Base-by-base conservation (phyloP, 108 stramenopile genomes). In the Cyclotella baltica region DNA sequence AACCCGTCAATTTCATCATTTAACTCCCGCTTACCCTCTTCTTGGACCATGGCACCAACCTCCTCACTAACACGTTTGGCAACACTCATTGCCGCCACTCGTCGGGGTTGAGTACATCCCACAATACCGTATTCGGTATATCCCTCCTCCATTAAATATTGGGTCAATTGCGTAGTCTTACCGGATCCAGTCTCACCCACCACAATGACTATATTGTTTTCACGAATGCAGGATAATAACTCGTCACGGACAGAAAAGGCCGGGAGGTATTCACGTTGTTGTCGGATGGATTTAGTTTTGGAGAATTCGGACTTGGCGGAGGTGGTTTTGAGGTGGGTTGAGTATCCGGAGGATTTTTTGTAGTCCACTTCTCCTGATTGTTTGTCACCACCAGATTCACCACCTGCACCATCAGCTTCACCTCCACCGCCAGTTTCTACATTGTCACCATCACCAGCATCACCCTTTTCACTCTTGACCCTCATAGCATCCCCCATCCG, bases 21-120 rank as follows among this genome's bases (percentile, higher is more conserved):
- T n/a, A 90, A 59, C 1, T 77, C 51, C 29, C 72, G 48, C 48
- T 81, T 79, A 5, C 89, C 91, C 23, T 72, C 70, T 36, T 92
- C 91, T 35, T 72, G 58, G 22, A 84, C 77, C 51, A 84, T 83
- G 25, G 90, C 90, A 13, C 91, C 90, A 35, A 98, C 97, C 76
- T 99, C 99, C 67, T 98, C 96, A 58, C 95, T 90, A 6, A 99
- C 99, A 56, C 99, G 92, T 68, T 97, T 98, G 25, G 99, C 99
- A 28, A 99, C 99, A 76, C 96, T 96, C 98, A 98, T 99, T 46
- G 99, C 99, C 18, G 99, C 99, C 15, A 99, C 99, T 23, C 99
- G 93, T 35, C 99, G 83, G 4, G 94, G 94, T 69, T 84, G 86
- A 4, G 98, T 98, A 82, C 99, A 99, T 9, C 97, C 98, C n/a